Evolutionary conservation across 2,329 filamentous ascomycete species (phyloP), one percentile per base, ranked within the genome.

Genomic region (Neonectria neomacrospora): DNA sequence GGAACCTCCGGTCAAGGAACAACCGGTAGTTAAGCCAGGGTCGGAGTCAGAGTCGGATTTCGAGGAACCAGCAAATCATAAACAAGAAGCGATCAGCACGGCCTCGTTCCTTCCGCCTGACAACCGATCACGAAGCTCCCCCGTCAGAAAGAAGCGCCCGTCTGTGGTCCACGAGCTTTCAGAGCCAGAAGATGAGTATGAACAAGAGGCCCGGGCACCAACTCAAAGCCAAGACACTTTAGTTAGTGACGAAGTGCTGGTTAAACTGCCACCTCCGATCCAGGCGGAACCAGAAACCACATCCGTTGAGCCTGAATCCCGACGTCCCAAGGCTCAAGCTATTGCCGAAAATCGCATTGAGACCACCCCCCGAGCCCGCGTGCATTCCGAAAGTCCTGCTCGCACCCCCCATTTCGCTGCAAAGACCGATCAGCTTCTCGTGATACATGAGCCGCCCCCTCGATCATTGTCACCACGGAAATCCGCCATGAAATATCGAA

Each of bases 391-490:
- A 67, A 93, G 90, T 68, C 90, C 91, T n/a, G 84, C 82, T 23
- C 85, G 91, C 34, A 88, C 85, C 30, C 87, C 91, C 12, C 90
- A 88, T 70, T 94, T 94, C 75, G 87, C 87, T 1, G 74, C 84
- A 10, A 82, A 84, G 8, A 81, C 86, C 16, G 83, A 88, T 34
- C 84, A 80, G 44, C 75, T 88, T 12, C 79, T 83, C 1, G 81
- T 90, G 28, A 88, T 83, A 66, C 91, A 94, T 73, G 85, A 88
- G 57, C 92, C 91, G 6, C 89, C 90, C 22, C 82, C 88, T 30
- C 85, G 92, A 51, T 92, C 91, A 5, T 80, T 91, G 11, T 94
- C 91, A 0, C 92, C 92, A 10, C 88, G 88, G 48, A 95, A 95
- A 75, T 93, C 91, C 1, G 91, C 91, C 2, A 74, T 94, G 66